Evolutionary conservation across 495 filamentous ascomycete genomes (phyloP), one percentile per base, ranked within the genome.

Genomic region (Trichoderma erinaceum): DNA sequence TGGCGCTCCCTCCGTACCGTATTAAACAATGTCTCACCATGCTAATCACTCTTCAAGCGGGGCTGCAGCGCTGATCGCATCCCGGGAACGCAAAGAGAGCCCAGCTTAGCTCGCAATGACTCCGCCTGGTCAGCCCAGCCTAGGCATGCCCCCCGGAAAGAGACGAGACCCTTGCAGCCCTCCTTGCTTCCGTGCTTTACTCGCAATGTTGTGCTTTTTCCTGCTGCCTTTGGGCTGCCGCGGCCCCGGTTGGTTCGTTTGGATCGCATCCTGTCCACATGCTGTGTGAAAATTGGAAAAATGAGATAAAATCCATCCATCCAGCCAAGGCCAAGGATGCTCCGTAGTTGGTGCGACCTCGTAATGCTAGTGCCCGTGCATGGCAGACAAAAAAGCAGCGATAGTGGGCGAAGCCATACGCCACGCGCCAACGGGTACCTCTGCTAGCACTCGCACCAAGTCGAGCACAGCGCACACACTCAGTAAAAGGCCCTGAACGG

Each of bases 21-120:
- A 61, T 61, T 61, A 32, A 61, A 61, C 56, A 27, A 61, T 61
- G 56, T 61, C 56, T 61, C 56, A 61, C 56, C 56, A 61, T 61
- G 8, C 56, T 61, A 61, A 61, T 61, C 56, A 61, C 56, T 8
- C 44, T 38, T 48, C 44, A n/a, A n/a, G 44, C 44, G 44, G 23
- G 56, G 56, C 56, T 61, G 23, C 23, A 61, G 56, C 56, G 56
- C 56, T 61, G 56, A 61, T 61, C 56, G 56, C 56, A 61, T n/a
- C n/a, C n/a, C 44, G 44, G 44, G 44, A 48, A n/a, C 56, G 21
- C 56, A 23, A 61, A 61, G 15, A 61, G 56, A 23, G 8, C 8
- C 18, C 12, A 61, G 27, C 10, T 18, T 32, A 61, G 56, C 56
- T 61, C 27, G 10, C 6, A 56, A 2, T 38, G 35, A 12, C 56